Conservation (phyloP, 352 stramenopile genomes). For the Pythium folliculosum region DNA sequence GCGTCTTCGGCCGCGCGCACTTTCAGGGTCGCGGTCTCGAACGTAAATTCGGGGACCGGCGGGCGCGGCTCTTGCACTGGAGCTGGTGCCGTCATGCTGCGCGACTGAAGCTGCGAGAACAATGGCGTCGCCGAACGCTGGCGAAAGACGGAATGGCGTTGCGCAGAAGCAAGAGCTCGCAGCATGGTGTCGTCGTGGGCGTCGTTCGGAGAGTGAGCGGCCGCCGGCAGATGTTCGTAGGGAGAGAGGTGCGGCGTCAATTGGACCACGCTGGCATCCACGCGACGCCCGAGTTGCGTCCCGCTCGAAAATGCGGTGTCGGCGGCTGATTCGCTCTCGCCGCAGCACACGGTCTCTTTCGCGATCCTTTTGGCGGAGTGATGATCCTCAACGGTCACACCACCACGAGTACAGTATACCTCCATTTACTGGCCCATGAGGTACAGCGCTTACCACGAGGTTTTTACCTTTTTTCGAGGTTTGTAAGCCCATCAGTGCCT, state of each 20-base stretch:
- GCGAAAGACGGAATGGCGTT: too few relatives aligned
- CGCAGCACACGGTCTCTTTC: too few relatives aligned
- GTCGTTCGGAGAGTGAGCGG: not conserved
- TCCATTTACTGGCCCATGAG: not conserved
- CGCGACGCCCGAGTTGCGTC: not conserved
- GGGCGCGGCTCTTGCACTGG: constrained; percentile 19
- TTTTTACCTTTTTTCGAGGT: not conserved
- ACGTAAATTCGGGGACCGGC: constrained; percentile 79
- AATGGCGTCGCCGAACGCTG: not conserved
- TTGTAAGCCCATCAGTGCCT: not conserved
- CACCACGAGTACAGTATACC: not conserved
- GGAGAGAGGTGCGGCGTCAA: not conserved
- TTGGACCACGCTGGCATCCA: not conserved
- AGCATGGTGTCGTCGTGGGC: constrained; percentile 2
- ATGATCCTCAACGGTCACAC: not conserved
- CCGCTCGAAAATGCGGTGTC: not conserved
- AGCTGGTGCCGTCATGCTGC: not conserved
- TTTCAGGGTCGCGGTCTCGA: constrained; percentile 75
- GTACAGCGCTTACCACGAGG: not conserved
- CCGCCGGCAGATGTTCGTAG: not conserved
- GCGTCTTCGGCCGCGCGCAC: constrained; percentile 86
- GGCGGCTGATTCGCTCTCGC: not conserved
- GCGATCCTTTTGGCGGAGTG: not conserved
- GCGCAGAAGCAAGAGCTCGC: not conserved
- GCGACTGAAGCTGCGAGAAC: not conserved